Conservation (phyloP, 2,329 filamentous ascomycete species). For the Curvularia sp. region DNA sequence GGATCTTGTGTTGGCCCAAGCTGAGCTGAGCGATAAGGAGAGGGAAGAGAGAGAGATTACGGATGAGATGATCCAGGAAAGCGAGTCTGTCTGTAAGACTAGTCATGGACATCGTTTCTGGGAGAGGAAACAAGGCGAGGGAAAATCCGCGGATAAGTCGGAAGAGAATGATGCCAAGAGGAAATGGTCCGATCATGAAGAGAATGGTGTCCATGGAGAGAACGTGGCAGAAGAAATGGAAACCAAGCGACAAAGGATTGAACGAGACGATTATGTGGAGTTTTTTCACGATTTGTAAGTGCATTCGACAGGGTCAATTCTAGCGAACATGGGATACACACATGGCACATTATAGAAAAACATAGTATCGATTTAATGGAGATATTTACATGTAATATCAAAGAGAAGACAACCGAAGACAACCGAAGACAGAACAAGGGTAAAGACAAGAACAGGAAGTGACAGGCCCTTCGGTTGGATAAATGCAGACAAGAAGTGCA, state of each 20-base stretch:
- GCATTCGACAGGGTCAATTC: background rate
- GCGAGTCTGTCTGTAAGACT: background rate
- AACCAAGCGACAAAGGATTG: slow-evolving; percentile 3
- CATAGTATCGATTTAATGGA: background rate
- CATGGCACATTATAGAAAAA: background rate
- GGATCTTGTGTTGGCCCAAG: slow-evolving; percentile 7
- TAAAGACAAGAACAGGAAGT: background rate
- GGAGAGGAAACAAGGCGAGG: slow-evolving; percentile 14
- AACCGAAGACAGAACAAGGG: background rate
- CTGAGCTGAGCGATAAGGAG: slow-evolving; percentile 23
- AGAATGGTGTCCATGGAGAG: background rate
- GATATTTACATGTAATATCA: background rate
- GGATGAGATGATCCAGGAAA: slow-evolving; percentile 29
- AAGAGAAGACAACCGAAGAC: background rate
- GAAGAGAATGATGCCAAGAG: slow-evolving; percentile 12
- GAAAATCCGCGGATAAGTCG: background rate
- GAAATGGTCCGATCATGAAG: slow-evolving; percentile 13
- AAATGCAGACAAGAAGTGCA: background rate
- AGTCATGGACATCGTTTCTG: slow-evolving; percentile 39
- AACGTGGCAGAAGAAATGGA: background rate
- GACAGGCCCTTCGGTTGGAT: too few relatives aligned
- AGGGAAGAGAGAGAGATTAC: slow-evolving; percentile 37
- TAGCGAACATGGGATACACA: slow-evolving; percentile 1
- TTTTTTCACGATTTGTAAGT: background rate
- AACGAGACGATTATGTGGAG: background rate